A percentile compares a stretch with the other conserved stretches of the same genome.
These are phyloP conservation scores for Alloascoidea hylecoeti DNA, from an alignment of 805 yeast genomes.

Conservation along the genomic window DNA sequence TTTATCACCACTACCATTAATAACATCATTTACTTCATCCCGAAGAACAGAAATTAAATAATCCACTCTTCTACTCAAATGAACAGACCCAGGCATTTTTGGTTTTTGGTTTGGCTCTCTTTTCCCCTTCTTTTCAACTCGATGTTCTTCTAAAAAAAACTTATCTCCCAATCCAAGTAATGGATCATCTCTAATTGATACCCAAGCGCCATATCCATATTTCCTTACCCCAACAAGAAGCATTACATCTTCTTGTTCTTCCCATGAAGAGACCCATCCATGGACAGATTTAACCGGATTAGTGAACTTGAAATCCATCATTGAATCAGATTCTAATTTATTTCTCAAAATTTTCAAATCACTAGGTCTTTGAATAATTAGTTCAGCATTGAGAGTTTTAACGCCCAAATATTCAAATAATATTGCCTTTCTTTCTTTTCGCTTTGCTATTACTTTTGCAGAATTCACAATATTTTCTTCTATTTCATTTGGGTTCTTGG, in stretches of 20 bases:
- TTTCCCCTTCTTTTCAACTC: conserved; percentile 19
- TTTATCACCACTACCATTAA: conserved; percentile 6
- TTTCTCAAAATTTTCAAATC: conserved; percentile 60
- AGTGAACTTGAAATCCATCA: conserved; percentile 39
- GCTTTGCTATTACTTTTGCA: conserved; percentile 12
- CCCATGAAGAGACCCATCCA: conserved; percentile 91
- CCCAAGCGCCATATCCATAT: conserved; percentile 96
- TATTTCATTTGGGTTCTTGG: conserved; percentile 12
- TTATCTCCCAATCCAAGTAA: conserved; percentile 75
- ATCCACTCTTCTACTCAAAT: conserved; percentile 83
- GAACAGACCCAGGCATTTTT: conserved; percentile 85
- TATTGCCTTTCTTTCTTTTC: conserved; percentile 76
- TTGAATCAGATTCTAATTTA: conserved; percentile 36
- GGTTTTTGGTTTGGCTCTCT: conserved; percentile 23
- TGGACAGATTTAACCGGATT: conserved; percentile 64
- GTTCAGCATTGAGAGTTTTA: conserved; percentile 82
- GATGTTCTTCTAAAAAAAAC: conserved; percentile 47
- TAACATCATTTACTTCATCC: conserved; percentile 34
- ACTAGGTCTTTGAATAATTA: conserved; percentile 68
- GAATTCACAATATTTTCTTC: conserved; percentile 14
- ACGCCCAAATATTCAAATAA: conserved; percentile 82
- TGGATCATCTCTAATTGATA: conserved; percentile 91
- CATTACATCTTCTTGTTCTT: conserved; percentile 69
- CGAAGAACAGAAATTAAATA: conserved; percentile 60
- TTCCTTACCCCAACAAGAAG: conserved; percentile 76